Base-by-base conservation (phyloP, 345 rosid species). In the Eucalyptus cloeziana region DNA sequence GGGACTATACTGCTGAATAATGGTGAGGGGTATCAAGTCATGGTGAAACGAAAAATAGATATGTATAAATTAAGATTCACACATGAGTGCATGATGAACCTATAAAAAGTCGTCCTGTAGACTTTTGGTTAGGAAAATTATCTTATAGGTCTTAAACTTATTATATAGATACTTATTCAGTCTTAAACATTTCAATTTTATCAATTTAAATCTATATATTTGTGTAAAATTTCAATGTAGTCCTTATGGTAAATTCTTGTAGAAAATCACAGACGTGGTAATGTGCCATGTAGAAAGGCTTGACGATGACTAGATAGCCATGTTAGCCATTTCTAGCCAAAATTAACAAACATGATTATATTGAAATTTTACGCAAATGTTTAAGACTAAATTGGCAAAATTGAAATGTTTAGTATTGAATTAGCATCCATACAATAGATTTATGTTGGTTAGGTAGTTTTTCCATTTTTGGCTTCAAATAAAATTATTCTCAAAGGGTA, bases 361-460 rank as follows among this genome's bases (percentile, higher is more conserved):
- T 64, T 69, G 7, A 8, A 69, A 16, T 16, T 69, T 69, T 12
- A 31, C 0, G 1, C 13, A 69, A 69, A 31, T 1, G 6, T 19
- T 31, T 8, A 16, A 8, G 3, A 16, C 13, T 69, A 69, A 69
- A 8, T 31, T 16, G 6, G 4, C 12, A 8, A 69, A 31, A 19
- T 69, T 31, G 40, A 31, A 69, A 69, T 16, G 3, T 31, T 31
- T 67, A 1, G 3, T 10, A 67, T 2, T 17, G 0, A 31, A 31
- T 67, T 31, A 37, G 0, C 12, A 67, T 67, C 3, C 11, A 10
- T 31, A 31, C 2, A 16, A 16, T 17, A 8, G 0, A 2, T 69
- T 69, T 15, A 69, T 31, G 43, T 69, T 3, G 7, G 5, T 31
- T 2, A 8, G 4, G 24, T 31, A 69, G 8, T 69, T 69, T 69